phyloP scores from a whole-genome alignment of 768 basidiomycete species.

The Lactifluus piperatus region DNA sequence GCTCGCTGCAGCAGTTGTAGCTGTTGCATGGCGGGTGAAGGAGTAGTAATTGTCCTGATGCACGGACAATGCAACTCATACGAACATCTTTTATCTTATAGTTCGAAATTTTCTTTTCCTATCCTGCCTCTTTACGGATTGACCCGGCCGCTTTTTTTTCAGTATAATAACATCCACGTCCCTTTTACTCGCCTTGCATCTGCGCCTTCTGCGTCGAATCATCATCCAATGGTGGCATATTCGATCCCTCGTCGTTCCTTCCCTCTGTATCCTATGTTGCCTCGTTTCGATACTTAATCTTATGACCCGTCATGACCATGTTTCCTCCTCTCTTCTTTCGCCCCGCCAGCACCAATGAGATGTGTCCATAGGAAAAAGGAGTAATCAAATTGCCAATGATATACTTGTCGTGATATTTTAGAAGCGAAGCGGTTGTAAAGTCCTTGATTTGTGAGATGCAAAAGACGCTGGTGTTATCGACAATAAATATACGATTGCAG shows the following conservation, averaged over 20 bases:
- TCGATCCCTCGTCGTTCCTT: neutral
- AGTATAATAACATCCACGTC: constrained; percentile 13
- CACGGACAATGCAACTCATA: neutral
- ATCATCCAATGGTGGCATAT: constrained; percentile 1
- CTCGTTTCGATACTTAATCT: constrained; percentile 16
- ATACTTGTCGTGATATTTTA: constrained; percentile 1
- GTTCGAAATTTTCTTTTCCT: constrained; percentile 9
- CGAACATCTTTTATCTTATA: constrained; percentile 16
- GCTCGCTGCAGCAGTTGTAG: constrained; percentile 19
- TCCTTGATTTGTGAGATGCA: neutral
- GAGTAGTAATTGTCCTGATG: constrained; percentile 6
- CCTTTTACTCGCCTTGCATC: constrained; percentile 5
- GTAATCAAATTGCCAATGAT: constrained; percentile 10
- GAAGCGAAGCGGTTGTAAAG: neutral
- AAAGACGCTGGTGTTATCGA: neutral
- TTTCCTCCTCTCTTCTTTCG: neutral
- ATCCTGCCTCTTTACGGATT: constrained; percentile 3
- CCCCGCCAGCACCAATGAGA: constrained; percentile 6
- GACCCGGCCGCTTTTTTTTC: constrained; percentile 8
- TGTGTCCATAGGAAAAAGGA: constrained; percentile 14
- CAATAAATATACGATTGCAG: neutral
- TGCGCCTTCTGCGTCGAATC: neutral
- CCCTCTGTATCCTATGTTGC: constrained; percentile 13
- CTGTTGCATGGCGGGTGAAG: constrained; percentile 20
- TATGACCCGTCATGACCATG: constrained; percentile 20